Conservation (phyloP, 2,329 filamentous ascomycete genomes). For the Ceratocystis lukuohia region DNA sequence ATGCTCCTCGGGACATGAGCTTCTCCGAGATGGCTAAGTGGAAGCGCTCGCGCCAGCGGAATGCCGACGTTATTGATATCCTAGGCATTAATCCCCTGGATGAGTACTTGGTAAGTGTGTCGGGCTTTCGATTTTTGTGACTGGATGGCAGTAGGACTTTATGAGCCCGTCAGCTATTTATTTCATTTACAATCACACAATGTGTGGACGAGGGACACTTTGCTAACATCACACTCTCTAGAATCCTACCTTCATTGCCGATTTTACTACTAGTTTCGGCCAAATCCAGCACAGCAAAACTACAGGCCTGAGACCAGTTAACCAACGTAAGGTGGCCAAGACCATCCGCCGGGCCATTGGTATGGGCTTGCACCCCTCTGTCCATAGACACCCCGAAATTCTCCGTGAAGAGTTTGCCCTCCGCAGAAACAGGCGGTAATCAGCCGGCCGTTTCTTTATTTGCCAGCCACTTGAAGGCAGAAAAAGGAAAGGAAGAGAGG, state of each 20-base stretch:
- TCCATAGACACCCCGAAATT: slow-evolving; percentile 78
- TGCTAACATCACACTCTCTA: slow-evolving; percentile 28
- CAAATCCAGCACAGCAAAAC: slow-evolving; percentile 64
- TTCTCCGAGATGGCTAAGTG: slow-evolving; percentile 70
- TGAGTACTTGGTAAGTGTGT: slow-evolving; percentile 63
- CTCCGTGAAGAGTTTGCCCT: slow-evolving; percentile 34
- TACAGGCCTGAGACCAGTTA: slow-evolving; percentile 72
- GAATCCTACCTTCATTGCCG: slow-evolving; percentile 87
- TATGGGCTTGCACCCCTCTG: slow-evolving; percentile 80
- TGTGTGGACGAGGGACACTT: background rate
- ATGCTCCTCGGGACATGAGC: slow-evolving; percentile 77
- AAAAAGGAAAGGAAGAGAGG: too few relatives aligned
- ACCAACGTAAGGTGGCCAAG: slow-evolving; percentile 88
- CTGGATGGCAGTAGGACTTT: background rate
- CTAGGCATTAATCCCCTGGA: slow-evolving; percentile 67
- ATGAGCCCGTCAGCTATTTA: background rate
- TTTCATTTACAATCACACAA: background rate
- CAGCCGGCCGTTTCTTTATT: background rate
- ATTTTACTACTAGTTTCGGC: slow-evolving; percentile 74
- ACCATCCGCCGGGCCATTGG: slow-evolving; percentile 81
- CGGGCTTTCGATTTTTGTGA: background rate
- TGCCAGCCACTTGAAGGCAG: background rate
- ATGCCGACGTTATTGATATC: slow-evolving; percentile 62
- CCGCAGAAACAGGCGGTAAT: slow-evolving; percentile 12
- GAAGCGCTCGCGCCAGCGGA: slow-evolving; percentile 45